Base-by-base conservation (phyloP, 2,329 filamentous ascomycete genomes). In the Aureobasidium sp. region DNA sequence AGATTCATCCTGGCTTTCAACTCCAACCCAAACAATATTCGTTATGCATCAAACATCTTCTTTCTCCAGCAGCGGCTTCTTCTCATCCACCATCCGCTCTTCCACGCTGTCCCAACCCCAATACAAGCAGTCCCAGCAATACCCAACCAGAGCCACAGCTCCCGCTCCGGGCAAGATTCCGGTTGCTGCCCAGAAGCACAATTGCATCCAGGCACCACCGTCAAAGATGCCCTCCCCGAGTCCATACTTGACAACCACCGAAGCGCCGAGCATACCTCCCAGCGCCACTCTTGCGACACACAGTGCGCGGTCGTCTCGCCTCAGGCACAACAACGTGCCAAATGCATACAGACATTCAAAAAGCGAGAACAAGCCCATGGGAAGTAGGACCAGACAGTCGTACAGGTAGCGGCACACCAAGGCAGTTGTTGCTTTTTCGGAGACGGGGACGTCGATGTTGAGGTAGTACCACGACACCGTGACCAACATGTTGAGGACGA, bases 91-190 rank as follows among this genome's bases (percentile, higher is more conserved):
- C 15, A 17, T 33, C 14, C 24, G 2, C 33, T 17, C 57, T 1
- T 42, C 45, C 17, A 14, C 33, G 7, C 40, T 22, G 24, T 14
- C 22, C 1, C 14, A 37, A 31, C 57, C 35, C 35, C 57, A 22
- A 17, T 45, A 40, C 11, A 49, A n/a, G 35, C 22, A 42, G 27
- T 60, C 57, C 57, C 33, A 60, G 24, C 17, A 40, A 7, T 50
- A 60, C 1, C 57, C 57, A 6, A 50, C 17, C 44, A 60, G 7
- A 2, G 57, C 45, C 57, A 40, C 44, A 22, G 6, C 17, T n/a
- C 57, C 57, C 31, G 57, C 57, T 19, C 57, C 57, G 50, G 57
- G 57, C 35, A 50, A 24, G 22, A 60, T 11, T n/a, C 57, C 57
- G 9, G 22, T 33, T 6, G 11, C n/a, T 1, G 44, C 57, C 57